A percentile compares a stretch with the other conserved stretches of the same genome.
Evolutionary conservation across 768 basidiomycete genomes (phyloP).

Genomic region (Trametes maxima): DNA sequence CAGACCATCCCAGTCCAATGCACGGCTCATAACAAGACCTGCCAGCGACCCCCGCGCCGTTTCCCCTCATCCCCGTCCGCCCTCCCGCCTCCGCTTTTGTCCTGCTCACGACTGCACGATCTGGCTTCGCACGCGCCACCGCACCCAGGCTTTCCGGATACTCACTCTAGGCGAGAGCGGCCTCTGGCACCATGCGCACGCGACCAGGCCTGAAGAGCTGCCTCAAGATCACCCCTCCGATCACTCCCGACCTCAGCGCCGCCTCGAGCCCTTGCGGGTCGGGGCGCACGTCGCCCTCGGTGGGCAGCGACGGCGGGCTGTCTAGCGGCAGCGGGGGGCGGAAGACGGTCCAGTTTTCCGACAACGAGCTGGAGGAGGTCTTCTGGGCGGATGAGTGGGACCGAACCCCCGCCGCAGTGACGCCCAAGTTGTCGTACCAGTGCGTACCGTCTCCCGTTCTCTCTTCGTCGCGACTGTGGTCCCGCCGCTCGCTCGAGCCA

Average conservation of each 20-base stretch:
- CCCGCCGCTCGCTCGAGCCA: background rate
- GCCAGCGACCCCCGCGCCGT: background rate
- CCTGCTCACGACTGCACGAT: background rate
- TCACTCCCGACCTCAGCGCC: slow-evolving; percentile 24
- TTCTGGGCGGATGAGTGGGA: slow-evolving; percentile 79
- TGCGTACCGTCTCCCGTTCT: slow-evolving; percentile 41
- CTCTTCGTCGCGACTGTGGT: background rate
- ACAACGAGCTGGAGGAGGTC: slow-evolving; percentile 56
- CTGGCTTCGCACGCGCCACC: background rate
- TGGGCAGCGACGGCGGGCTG: slow-evolving; percentile 12
- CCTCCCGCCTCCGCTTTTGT: background rate
- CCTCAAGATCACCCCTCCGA: slow-evolving; percentile 25
- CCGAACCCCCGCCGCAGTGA: slow-evolving; percentile 68
- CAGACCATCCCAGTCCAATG: background rate
- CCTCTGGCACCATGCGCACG: slow-evolving; percentile 10
- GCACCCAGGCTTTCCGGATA: background rate
- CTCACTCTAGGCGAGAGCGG: background rate
- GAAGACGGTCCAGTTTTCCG: slow-evolving; percentile 68
- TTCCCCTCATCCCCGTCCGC: background rate
- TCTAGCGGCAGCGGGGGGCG: slow-evolving; percentile 24
- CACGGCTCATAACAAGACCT: slow-evolving; percentile 17
- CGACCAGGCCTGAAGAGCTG: slow-evolving; percentile 26
- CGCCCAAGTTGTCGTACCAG: slow-evolving; percentile 65
- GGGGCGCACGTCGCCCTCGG: slow-evolving; percentile 23
- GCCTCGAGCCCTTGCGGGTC: slow-evolving; percentile 24